These are phyloP conservation scores for Phytophthora cryptogea DNA, from an alignment of 352 stramenopile genomes.

Conservation along the genomic window DNA sequence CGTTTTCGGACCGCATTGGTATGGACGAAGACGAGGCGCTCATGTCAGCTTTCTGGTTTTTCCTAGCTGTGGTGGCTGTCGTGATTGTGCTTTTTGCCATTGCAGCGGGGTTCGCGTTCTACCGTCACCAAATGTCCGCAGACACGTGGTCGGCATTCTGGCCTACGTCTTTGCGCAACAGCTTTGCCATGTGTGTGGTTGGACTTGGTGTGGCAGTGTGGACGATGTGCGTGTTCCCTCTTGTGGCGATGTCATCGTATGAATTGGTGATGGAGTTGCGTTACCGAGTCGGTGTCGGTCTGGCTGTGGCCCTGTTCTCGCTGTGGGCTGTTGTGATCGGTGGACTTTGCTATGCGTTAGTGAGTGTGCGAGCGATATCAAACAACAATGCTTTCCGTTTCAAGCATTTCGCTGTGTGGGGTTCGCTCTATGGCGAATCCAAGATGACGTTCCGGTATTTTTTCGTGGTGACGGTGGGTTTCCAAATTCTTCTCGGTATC, in stretches of 20 bases:
- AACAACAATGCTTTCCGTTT: constrained; percentile 49
- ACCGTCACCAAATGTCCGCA: constrained; percentile 29
- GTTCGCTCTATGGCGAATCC: constrained; percentile 60
- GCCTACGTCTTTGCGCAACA: constrained; percentile 29
- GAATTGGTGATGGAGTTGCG: constrained; percentile 70
- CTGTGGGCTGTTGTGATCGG: constrained; percentile 53
- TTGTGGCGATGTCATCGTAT: constrained; percentile 59
- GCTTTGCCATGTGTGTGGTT: constrained; percentile 56
- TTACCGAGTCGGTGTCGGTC: constrained; percentile 45
- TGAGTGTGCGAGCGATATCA: constrained; percentile 44
- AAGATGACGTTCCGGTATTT: constrained; percentile 66
- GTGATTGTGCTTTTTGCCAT: constrained; percentile 50
- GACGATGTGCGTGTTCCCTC: constrained; percentile 58
- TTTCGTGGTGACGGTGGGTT: constrained; percentile 53
- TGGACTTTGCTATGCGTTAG: constrained; percentile 44
- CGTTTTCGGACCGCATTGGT: constrained; percentile 68
- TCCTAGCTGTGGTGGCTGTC: constrained; percentile 44
- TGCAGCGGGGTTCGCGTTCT: constrained; percentile 23
- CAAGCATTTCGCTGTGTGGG: constrained; percentile 55
- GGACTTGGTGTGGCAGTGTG: constrained; percentile 57
- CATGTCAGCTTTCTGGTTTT: constrained; percentile 43
- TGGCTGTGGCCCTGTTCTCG: constrained; percentile 53
- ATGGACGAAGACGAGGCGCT: constrained; percentile 58
- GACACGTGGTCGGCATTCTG: constrained; percentile 30
- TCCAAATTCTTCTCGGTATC: constrained; percentile 55